Evolutionary conservation across 106 monocot genomes (phyloP), one percentile per base, ranked within the genome.

Genomic region (Platanthera guangdongensis): DNA sequence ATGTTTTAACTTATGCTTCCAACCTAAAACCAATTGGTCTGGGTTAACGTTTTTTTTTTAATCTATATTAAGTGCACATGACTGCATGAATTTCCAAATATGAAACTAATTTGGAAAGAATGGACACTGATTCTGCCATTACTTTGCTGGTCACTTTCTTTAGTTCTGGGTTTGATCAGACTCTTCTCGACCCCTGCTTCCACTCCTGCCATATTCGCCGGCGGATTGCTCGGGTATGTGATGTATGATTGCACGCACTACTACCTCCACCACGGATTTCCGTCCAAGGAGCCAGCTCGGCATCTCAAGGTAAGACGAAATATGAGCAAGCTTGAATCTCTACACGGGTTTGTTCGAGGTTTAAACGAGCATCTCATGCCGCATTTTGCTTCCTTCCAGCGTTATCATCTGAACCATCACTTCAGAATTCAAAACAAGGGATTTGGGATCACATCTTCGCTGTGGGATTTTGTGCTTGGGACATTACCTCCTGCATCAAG

Each of bases 241-340:
- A 81, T 90, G 52, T 95, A 96, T 73, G 96, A 96, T 53, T 96
- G 96, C 81, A 96, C 91, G 21, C 96, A 93, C 70, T 96, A 96
- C 73, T 96, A 96, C 71, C 79, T 96, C 10, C 96, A 96, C 63
- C 93, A 93, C 70, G 91, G 93, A 22, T 85, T 86, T n/a, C 96
- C 96, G 25, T 78, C 86, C 52, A 78, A 55, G 22, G 45, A 88
- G 12, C 87, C 81, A 19, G 89, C 78, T 59, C 85, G 81, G 18
- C 52, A 88, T 76, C 88, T 95, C 51, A 94, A 94, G 89, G 94
- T 94, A 6, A 71, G 28, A 55, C 10, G 45, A 76, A 51, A 18
- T 14, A 12, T 10, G 8, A 52, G 39, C 39, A 39, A 39, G 39
- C 39, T 39, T 39, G 39, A 39, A 39, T 39, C 39, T 39, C 3